Evolutionary conservation across 345 rosid species (phyloP), one percentile per base, ranked within the genome.

Genomic region (Hibiscus trionum): DNA sequence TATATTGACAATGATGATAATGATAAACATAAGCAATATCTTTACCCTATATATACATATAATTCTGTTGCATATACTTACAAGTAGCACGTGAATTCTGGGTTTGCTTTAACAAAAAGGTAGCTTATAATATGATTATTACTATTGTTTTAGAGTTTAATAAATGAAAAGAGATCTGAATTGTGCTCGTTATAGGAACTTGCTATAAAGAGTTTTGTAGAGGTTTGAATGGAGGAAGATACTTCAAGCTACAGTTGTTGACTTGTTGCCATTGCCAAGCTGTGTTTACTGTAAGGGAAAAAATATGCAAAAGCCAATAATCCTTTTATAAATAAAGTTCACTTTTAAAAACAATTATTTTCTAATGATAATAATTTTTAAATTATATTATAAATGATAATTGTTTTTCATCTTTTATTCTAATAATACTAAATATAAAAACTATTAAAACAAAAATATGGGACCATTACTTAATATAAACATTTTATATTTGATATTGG

Each of bases 21-120:
- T 61, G 76, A 72, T 50, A 64, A 67, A 44, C 77, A 80, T 55
- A 71, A 68, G 31, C 68, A 71, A 47, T 8, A 47, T 46, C 27
- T 59, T 42, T 61, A 15, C 61, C 37, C 46, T 24, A 47, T 35
- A 9, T n/a, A 15, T 15, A 75, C 57, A 77, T 76, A 59, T 66
- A 70, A 80, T 77, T 84, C 78, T 52, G 80, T 76, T 84, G 62
- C 71, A 68, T 29, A 68, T 50, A 16, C 71, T 50, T 68, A 68
- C 66, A 72, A 35, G 56, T 44, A 74, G 71, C 89, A 81, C 80
- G 87, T 86, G 89, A 81, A 72, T 77, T 64, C 81, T 76, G 71
- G 72, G 75, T 27, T 42, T 69, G 27, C 81, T 82, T 78, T 75
- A 69, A 33, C 75, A 56, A 60, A 79, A 79, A 75, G 65, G 29